These are phyloP conservation scores for Pisolithus sp. DNA, from an alignment of 768 basidiomycete genomes.

Conservation along the genomic window DNA sequence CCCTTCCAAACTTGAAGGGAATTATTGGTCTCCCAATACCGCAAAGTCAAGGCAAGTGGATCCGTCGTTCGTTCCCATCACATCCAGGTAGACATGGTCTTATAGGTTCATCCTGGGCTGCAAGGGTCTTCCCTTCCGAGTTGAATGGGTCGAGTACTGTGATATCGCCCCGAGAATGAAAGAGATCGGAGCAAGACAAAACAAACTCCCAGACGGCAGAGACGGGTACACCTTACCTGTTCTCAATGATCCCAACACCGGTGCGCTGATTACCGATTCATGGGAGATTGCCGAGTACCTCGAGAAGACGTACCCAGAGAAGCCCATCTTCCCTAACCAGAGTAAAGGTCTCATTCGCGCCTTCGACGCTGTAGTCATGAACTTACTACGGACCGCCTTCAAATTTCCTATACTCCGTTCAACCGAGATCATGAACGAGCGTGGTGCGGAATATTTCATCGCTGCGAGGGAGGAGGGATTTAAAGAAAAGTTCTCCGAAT, in stretches of 20 bases:
- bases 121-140: constrained; percentile 29
- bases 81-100: neutral
- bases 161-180: constrained; percentile 23
- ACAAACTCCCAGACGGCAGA: constrained; percentile 13
- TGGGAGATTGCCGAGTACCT: constrained; percentile 31
- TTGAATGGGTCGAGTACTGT: constrained; percentile 29
- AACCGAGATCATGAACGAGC: constrained; percentile 25
- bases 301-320: constrained; percentile 30
- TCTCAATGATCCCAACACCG: constrained; percentile 27
- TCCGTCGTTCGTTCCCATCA: neutral
- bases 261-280: constrained; percentile 25
- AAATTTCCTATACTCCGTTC: constrained; percentile 16
- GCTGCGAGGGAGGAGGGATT: constrained; percentile 25
- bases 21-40: constrained; percentile 32
- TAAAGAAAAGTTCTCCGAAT: constrained; percentile 31
- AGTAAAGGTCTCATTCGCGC: constrained; percentile 18
- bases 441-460: constrained; percentile 34
- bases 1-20: constrained; percentile 24
- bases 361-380: constrained; percentile 5
- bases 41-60: constrained; percentile 30
- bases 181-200: constrained; percentile 21
- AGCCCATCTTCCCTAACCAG: constrained; percentile 19
- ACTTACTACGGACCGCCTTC: neutral
- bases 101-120: constrained; percentile 26
- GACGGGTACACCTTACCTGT: constrained; percentile 28